Evolutionary conservation across 2,329 filamentous ascomycete species (phyloP).

Genomic region (Pseudogymnoascus sp.): DNA sequence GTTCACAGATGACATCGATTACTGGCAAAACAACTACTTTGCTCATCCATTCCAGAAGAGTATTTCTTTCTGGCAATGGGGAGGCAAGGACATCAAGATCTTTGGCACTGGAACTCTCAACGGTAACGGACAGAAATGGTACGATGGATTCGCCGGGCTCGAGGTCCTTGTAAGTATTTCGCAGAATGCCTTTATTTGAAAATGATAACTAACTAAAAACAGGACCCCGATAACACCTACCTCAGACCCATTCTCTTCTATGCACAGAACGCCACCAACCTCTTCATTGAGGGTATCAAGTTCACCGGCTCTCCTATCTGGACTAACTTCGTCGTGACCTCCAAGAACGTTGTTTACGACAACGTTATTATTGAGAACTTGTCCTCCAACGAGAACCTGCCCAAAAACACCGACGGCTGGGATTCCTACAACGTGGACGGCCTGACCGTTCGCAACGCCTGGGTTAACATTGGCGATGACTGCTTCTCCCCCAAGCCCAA

Average conservation of each 20-base stretch:
- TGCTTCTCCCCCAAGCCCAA: conserved; percentile 57
- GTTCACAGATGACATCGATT: conserved; percentile 37
- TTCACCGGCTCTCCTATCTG: conserved; percentile 56
- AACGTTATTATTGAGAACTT: conserved; percentile 47
- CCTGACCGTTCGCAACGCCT: conserved; percentile 43
- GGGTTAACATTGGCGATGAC: conserved; percentile 51
- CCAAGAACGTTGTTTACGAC: conserved; percentile 46
- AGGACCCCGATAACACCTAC: conserved; percentile 47
- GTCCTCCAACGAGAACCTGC: conserved; percentile 42
- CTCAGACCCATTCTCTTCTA: conserved; percentile 54
- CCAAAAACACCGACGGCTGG: conserved; percentile 58
- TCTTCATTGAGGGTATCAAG: conserved; percentile 50
- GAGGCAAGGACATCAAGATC: conserved; percentile 53
- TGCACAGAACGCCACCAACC: conserved; percentile 52
- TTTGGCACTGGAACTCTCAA: conserved; percentile 41
- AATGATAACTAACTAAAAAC: conserved; percentile 7
- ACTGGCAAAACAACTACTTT: conserved; percentile 38
- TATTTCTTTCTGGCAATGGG: conserved; percentile 59
- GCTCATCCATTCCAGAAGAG: conserved; percentile 46
- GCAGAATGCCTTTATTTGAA: neutral
- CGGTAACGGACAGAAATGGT: conserved; percentile 22
- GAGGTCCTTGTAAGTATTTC: conserved; percentile 35
- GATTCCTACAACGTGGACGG: conserved; percentile 52
- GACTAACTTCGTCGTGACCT: conserved; percentile 56
- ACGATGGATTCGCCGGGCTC: conserved; percentile 25